A percentile compares a stretch with the other conserved stretches of the same genome.
Conservation (phyloP, 2,329 filamentous ascomycete species). For the Ramichloridium luteum region DNA sequence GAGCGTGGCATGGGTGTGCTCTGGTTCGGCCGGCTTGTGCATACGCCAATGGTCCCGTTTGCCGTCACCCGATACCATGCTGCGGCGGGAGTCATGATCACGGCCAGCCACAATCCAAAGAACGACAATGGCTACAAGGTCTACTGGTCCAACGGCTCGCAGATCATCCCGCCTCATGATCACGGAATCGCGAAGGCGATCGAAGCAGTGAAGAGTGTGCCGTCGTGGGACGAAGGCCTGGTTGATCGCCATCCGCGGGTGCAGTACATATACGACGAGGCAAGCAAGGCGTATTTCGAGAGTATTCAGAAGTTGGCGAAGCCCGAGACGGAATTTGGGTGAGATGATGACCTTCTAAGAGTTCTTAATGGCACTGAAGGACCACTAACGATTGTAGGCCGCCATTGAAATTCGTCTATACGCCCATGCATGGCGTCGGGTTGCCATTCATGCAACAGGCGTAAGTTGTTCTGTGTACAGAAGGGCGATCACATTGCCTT, state of each 20-base stretch:
- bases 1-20: constrained; percentile 46
- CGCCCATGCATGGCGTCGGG: constrained; percentile 46
- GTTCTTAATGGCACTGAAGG: no score
- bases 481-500: no score
- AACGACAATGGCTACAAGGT: constrained; percentile 58
- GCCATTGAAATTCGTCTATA: constrained; percentile 49
- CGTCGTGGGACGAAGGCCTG: constrained; percentile 34
- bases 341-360: no score
- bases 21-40: constrained; percentile 44
- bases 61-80: constrained; percentile 42
- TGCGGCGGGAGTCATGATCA: constrained; percentile 52
- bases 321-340: no score
- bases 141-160: constrained; percentile 52
- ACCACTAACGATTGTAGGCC: no score
- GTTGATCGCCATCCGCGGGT: constrained; percentile 31
- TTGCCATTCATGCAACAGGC: constrained; percentile 33
- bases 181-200: constrained; percentile 46
- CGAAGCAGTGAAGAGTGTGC: constrained; percentile 41
- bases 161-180: constrained; percentile 53
- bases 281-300: constrained; percentile 33
- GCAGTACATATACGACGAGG: constrained; percentile 30
- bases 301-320: constrained; percentile 30
- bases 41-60: constrained; percentile 53
- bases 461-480: no score
- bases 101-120: constrained; percentile 53